These are phyloP conservation scores for Pyrenula aspistea DNA, from an alignment of 495 filamentous ascomycete species.

Conservation along the genomic window DNA sequence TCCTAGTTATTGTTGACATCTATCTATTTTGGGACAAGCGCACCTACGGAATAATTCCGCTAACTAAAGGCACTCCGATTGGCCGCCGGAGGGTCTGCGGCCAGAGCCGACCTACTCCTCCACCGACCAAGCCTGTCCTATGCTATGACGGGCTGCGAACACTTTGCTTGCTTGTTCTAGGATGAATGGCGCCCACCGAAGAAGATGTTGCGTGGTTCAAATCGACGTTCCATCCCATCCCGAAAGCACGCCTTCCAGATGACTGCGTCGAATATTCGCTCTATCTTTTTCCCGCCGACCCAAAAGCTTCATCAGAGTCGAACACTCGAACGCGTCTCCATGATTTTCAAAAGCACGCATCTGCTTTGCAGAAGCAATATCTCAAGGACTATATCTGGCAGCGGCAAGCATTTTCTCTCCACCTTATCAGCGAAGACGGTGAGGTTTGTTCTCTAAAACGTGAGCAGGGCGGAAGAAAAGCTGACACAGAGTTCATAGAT, in stretches of 20 bases:
- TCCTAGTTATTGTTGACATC: background rate
- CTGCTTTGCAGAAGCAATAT: constrained; percentile 45
- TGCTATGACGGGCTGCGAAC: too few relatives aligned
- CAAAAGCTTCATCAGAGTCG: constrained; percentile 31
- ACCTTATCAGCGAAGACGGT: constrained; percentile 49
- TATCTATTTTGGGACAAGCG: background rate
- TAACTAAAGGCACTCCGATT: too few relatives aligned
- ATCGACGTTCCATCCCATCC: constrained; percentile 42
- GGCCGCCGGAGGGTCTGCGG: too few relatives aligned
- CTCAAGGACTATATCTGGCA: constrained; percentile 93
- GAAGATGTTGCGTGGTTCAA: constrained; percentile 38
- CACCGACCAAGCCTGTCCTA: too few relatives aligned
- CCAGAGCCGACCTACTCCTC: too few relatives aligned
- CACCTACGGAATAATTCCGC: too few relatives aligned
- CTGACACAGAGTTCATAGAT: constrained; percentile 12
- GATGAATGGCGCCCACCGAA: constrained; percentile 32
- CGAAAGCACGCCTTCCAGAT: constrained; percentile 62
- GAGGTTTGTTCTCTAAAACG: constrained; percentile 7
- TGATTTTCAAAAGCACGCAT: constrained; percentile 55
- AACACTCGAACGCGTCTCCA: constrained; percentile 51
- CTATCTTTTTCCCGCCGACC: constrained; percentile 45
- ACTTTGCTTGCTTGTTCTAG: too few relatives aligned
- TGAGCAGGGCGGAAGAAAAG: background rate
- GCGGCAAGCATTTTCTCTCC: constrained; percentile 59
- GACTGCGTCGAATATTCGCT: constrained; percentile 82